Base-by-base conservation (phyloP, 495 filamentous ascomycete genomes). In the Trichoderma orchidacearum region DNA sequence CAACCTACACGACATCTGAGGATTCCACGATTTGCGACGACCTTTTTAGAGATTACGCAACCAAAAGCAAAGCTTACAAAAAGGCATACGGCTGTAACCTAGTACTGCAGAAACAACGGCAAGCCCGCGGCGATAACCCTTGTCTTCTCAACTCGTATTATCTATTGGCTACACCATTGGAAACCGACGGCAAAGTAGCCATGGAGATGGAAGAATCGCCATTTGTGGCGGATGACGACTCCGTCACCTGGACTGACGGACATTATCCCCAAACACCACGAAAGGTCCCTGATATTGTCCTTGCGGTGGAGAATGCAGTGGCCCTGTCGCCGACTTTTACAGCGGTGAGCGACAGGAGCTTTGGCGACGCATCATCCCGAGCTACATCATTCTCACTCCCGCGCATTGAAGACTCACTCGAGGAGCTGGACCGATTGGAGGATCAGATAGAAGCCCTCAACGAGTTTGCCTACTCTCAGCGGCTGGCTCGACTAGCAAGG, bases 331-430 rank as follows among this genome's bases (percentile, higher is more conserved):
- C 51, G 5, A 18, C 51, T 2, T 32, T 53, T 23, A 53, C 30
- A 3, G 28, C 28, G 12, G 51, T 53, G 51, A 32, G 51, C 15
- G 51, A 53, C 15, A 30, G 51, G n/a, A 53, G 30, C 51, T 30
- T 32, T 32, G 51, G 51, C 27, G 28, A 53, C 2, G 31, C 17
- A n/a, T 53, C 51, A 17, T 32, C 51, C 18, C 27, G 30, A n/a
- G n/a, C 28, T 28, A 32, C 28, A 17, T 53, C 51, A 30, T 30
- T 32, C 15, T 30, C 55, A 4, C 35, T 56, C 2, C 74, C 75
- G 28, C 77, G 79, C n/a, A 83, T 85, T 45, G 81, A 85, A 65
- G 83, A 87, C 59, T 84, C 83, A 28, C 75, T 87, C 25, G 80
- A 84, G 63, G 83, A 79, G 38, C 72, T 87, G 17, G 85, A 88